Percentiles rank a stretch among this genome's conserved stretches.
Evolutionary conservation across 1,139 yeast genomes (phyloP).

Genomic region (Yamadazyma triangularis): DNA sequence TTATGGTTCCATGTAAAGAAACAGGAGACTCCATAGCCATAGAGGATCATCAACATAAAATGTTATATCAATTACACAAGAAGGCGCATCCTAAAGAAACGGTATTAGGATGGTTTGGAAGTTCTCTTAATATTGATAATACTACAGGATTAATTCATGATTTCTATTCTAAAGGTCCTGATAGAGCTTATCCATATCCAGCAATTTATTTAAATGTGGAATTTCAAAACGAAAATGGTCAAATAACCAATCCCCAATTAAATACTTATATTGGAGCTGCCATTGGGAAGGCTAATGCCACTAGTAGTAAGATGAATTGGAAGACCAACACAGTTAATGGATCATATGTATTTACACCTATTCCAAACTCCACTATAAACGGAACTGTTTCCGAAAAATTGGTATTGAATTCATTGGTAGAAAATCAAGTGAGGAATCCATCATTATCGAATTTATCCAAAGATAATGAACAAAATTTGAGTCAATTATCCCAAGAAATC

Average conservation of each 20-base stretch:
- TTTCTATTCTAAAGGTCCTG: constrained; percentile 67
- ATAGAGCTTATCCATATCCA: constrained; percentile 70
- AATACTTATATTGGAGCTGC: constrained; percentile 75
- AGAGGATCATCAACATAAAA: constrained; percentile 70
- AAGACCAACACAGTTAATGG: constrained; percentile 13
- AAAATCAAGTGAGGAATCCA: constrained; percentile 15
- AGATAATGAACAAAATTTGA: constrained; percentile 15
- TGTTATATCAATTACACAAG: constrained; percentile 69
- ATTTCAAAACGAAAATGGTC: constrained; percentile 34
- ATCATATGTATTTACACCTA: constrained; percentile 74
- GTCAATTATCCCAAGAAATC: constrained; percentile 51
- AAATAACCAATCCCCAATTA: constrained; percentile 41
- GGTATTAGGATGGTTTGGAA: constrained; percentile 88
- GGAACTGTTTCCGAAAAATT: constrained; percentile 57
- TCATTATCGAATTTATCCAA: constrained; percentile 16
- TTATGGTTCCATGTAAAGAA: constrained; percentile 79
- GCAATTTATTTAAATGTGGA: constrained; percentile 71
- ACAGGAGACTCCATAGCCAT: constrained; percentile 71
- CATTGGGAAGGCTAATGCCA: constrained; percentile 45
- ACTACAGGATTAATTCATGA: constrained; percentile 83
- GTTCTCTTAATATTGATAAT: constrained; percentile 58
- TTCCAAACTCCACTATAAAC: constrained; percentile 63
- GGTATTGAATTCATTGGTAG: constrained; percentile 40
- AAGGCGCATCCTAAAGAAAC: constrained; percentile 76
- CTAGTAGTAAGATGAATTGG: constrained; percentile 19